Base-by-base conservation (phyloP, 2,329 filamentous ascomycete species). In the Trichoderma sp. region DNA sequence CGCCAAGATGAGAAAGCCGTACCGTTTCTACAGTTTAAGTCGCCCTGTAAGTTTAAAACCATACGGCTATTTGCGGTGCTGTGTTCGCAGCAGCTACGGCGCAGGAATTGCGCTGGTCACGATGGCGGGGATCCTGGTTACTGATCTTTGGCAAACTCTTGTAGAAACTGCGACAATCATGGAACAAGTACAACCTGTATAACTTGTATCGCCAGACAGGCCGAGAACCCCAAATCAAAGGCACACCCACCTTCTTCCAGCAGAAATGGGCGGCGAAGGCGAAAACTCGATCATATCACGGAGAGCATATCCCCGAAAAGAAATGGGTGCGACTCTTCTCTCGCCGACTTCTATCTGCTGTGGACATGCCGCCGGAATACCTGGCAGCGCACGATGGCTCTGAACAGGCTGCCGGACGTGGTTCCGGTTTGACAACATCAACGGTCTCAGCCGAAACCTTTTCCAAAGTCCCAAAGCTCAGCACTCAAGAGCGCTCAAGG, bases 171-270 rank as follows among this genome's bases (percentile, higher is more conserved):
- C 91, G 95, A 76, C 92, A 96, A 85, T 93, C 94, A 84, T 97
- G 95, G 96, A 97, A 93, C 85, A 97, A 97, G 84, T 94, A 93
- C 86, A 97, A 97, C 79, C 86, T 99, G 72, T 99, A 92, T 88
- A 97, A 97, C 82, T 83, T 99, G 73, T 83, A 84, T 62, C 78
- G 79, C 52, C 74, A 75, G 24, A 75, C 74, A 35, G 79, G 79
- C 19, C 73, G 73, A 60, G 79, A 77, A 74, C 71, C 76, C 6
- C 72, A 73, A 29, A 75, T 77, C 37, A 76, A 73, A 24, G 76
- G 78, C 19, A 74, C 74, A 62, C 81, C 83, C 71, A 97, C 94
- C 56, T 96, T 96, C 83, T 99, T 97, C 87, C 95, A 98, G 85
- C 95, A 98, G 82, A 99, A 99, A 91, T 99, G 95, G 95, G 81